Base-by-base conservation (phyloP, 495 filamentous ascomycete species). In the Achaetomiella virescens region DNA sequence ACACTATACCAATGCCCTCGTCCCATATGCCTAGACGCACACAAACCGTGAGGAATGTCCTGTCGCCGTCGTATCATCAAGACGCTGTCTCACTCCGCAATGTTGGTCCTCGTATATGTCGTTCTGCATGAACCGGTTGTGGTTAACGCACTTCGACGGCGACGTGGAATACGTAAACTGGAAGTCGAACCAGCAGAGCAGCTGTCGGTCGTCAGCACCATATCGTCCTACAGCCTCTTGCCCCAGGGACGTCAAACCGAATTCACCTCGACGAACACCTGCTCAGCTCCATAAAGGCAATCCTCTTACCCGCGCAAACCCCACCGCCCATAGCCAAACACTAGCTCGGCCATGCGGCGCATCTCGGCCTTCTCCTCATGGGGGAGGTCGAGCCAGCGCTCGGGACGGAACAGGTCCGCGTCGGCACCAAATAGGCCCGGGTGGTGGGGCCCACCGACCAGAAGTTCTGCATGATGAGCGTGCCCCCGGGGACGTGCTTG, bases 241-340 rank as follows among this genome's bases (percentile, higher is more conserved):
- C 18, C 25, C 55, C 44, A 17, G 36, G 8, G 20, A 31, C 17
- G n/a, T 22, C 38, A 46, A 46, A 2, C 3, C 22, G 38, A 45
- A 64, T 70, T n/a, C 47, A 81, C 77, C 77, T 84, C 78, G 29
- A 83, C 72, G 46, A 83, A 70, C 2, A 76, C 59, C 69, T 86
- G 48, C 80, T 78, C 56, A 84, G 58, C 65, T 84, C 74, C 42
- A 78, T 10, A 29, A 65, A 64, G 1, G 74, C 75, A 31, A 79
- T 58, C 10, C 57, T 54, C 65, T 78, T 75, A 22, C 78, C 78
- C 25, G 73, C 60, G 42, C 76, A 81, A n/a, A 24, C 54, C 58
- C 60, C 66, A 78, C 21, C 72, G 66, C 5, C 77, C 77, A 47
- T 70, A 65, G 8, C 73, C 73, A 55, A 76, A 78, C 1, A 70